These are phyloP conservation scores for Leavenworthia alabamica DNA, from an alignment of 345 rosid genomes.

Conservation along the genomic window DNA sequence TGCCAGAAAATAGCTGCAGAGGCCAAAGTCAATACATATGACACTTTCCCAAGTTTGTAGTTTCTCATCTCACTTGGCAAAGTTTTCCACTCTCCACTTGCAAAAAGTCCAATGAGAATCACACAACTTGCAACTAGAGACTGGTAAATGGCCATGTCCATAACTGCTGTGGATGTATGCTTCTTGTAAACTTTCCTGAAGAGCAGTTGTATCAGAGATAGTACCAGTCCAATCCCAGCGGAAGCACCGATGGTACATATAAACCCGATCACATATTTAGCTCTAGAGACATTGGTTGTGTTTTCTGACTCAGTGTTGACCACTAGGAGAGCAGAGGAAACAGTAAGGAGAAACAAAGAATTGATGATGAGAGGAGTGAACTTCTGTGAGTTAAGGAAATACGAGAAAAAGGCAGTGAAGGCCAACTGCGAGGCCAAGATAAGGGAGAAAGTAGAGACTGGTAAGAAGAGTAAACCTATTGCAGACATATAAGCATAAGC, in stretches of 20 bases:
- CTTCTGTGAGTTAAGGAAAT: conserved; percentile 41
- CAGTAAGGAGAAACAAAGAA: conserved; percentile 41
- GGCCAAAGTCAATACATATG: conserved; percentile 37
- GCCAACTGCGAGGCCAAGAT: conserved; percentile 39
- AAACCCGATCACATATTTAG: conserved; percentile 33
- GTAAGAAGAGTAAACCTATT: conserved; percentile 48
- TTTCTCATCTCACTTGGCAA: conserved; percentile 39
- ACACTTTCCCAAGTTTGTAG: conserved; percentile 38
- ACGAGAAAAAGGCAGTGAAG: conserved; percentile 53
- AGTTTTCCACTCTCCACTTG: conserved; percentile 49
- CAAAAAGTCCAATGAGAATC: conserved; percentile 39
- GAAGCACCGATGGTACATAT: conserved; percentile 42
- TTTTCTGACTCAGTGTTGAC: conserved; percentile 19
- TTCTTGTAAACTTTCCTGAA: conserved; percentile 33
- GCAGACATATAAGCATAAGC: conserved; percentile 34
- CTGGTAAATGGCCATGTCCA: conserved; percentile 42
- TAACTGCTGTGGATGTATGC: conserved; percentile 31
- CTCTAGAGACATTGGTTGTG: conserved; percentile 14
- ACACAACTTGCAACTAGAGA: conserved; percentile 29
- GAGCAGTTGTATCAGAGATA: conserved; percentile 39
- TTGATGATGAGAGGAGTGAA: conserved; percentile 40
- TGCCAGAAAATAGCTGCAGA: conserved; percentile 43
- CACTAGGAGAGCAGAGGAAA: conserved; percentile 44
- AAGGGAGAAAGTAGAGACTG: conserved; percentile 43
- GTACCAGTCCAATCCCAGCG: conserved; percentile 31